These are phyloP conservation scores for Podochytrium sp. DNA, from an alignment of 192 early-diverging fungal genomes.

Conservation along the genomic window DNA sequence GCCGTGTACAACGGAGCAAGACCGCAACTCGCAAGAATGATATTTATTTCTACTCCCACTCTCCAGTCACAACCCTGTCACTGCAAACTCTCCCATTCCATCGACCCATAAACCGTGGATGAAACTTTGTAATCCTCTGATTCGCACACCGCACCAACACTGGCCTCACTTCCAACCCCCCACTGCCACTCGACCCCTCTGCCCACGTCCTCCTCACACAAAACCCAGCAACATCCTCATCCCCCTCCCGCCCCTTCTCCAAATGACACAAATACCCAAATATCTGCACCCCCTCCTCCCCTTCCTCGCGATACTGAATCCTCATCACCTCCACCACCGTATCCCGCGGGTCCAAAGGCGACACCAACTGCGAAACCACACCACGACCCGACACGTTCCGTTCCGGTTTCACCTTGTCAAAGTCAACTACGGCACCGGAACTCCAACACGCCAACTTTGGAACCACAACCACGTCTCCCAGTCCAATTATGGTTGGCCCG, in stretches of 20 bases:
- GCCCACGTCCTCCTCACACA: not conserved
- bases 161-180: too few species aligned
- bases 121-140: not conserved
- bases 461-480: constrained; percentile 7
- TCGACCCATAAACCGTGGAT: not conserved
- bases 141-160: not conserved
- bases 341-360: not conserved
- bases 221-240: too few species aligned
- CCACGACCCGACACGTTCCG: not conserved
- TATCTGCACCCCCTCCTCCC: not conserved
- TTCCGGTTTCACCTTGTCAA: not conserved
- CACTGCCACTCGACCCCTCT: not conserved
- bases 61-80: not conserved
- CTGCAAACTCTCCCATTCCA: not conserved
- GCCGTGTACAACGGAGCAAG: too few species aligned
- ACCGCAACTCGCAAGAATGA: too few species aligned
- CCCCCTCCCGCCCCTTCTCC: constrained; percentile 1
- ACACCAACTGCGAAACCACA: not conserved
- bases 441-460: not conserved
- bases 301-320: constrained; percentile 1
- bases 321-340: constrained; percentile 10
- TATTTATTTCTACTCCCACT: too few species aligned
- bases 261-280: constrained; percentile 27
- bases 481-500: not conserved
- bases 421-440: not conserved